Evolutionary conservation across 2,329 filamentous ascomycete genomes (phyloP).

Genomic region (Alternaria arbusti): DNA sequence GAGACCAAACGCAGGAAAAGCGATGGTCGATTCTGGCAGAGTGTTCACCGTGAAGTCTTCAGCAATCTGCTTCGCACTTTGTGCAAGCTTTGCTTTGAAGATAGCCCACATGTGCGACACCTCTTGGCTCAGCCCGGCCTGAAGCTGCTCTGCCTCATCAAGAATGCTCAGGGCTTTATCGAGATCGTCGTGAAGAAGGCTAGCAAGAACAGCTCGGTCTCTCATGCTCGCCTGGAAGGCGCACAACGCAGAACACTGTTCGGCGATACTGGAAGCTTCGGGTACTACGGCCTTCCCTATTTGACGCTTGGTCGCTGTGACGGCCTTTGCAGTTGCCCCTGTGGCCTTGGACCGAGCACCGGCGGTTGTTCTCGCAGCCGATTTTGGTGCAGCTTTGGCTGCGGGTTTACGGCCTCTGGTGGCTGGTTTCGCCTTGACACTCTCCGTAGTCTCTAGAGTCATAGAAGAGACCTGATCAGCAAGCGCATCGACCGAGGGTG

Average conservation of each 20-base stretch:
- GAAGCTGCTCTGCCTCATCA: slow-evolving; percentile 29
- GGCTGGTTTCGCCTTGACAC: slow-evolving; percentile 12
- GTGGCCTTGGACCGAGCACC: slow-evolving; percentile 24
- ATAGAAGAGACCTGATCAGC: slow-evolving; percentile 53
- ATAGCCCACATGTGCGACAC: slow-evolving; percentile 64
- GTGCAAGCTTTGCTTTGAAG: slow-evolving; percentile 71
- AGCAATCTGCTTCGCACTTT: slow-evolving; percentile 75
- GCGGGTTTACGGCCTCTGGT: slow-evolving; percentile 33
- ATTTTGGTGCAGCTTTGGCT: slow-evolving; percentile 19
- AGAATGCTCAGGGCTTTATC: slow-evolving; percentile 37
- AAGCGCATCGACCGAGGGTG: slow-evolving; percentile 42
- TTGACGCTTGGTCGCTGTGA: slow-evolving; percentile 19
- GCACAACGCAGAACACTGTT: slow-evolving; percentile 48
- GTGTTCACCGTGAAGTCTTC: slow-evolving; percentile 86
- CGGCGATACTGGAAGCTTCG: slow-evolving; percentile 22
- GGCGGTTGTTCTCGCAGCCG: slow-evolving; percentile 16
- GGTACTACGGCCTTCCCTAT: slow-evolving; percentile 3
- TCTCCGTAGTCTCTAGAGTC: slow-evolving; percentile 37
- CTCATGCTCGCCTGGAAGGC: slow-evolving; percentile 58
- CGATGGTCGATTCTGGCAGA: slow-evolving; percentile 90
- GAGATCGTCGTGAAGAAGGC: slow-evolving; percentile 41
- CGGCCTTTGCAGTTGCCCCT: slow-evolving; percentile 19
- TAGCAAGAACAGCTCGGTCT: slow-evolving; percentile 58
- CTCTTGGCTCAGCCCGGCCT: slow-evolving; percentile 50
- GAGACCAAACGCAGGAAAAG: slow-evolving; percentile 71